Evolutionary conservation across 108 stramenopile genomes (phyloP).

Genomic region (Stephanodiscus minutulus): DNA sequence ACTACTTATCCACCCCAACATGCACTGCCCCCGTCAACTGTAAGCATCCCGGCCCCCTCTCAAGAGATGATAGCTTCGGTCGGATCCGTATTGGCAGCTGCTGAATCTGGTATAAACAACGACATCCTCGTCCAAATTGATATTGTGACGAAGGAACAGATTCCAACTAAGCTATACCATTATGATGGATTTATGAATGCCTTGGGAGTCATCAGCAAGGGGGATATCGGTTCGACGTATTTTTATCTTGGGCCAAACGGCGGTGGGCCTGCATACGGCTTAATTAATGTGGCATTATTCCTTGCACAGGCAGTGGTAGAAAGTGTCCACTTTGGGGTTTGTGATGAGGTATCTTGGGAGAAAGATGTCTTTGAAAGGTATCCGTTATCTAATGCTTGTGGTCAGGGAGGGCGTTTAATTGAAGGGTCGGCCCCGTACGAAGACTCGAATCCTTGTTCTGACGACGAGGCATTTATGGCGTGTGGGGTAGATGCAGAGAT

Average conservation of each 20-base stretch:
- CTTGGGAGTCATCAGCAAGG: slow-evolving; percentile 31
- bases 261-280: slow-evolving; percentile 32
- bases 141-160: slow-evolving; percentile 3
- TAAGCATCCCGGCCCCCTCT: slow-evolving; percentile 23
- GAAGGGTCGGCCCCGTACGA: slow-evolving; percentile 17
- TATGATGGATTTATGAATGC: slow-evolving; percentile 46
- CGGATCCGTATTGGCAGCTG: slow-evolving; percentile 24
- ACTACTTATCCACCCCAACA: not conserved
- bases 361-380: slow-evolving; percentile 44
- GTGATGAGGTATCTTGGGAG: slow-evolving; percentile 49
- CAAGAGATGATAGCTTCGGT: slow-evolving; percentile 18
- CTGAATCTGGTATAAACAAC: slow-evolving; percentile 15
- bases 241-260: slow-evolving; percentile 42
- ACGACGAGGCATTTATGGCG: slow-evolving; percentile 41
- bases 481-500: slow-evolving; percentile 39
- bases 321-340: slow-evolving; percentile 36
- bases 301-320: slow-evolving; percentile 41
- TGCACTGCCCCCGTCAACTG: not conserved
- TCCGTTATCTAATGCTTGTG: slow-evolving; percentile 47
- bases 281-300: slow-evolving; percentile 44
- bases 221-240: slow-evolving; percentile 31
- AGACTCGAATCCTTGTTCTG: slow-evolving; percentile 32
- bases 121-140: slow-evolving; percentile 33
- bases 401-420: slow-evolving; percentile 29
- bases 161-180: slow-evolving; percentile 34